Evolutionary conservation across 768 basidiomycete genomes (phyloP), one percentile per base, ranked within the genome.

Genomic region (Russula sp.): DNA sequence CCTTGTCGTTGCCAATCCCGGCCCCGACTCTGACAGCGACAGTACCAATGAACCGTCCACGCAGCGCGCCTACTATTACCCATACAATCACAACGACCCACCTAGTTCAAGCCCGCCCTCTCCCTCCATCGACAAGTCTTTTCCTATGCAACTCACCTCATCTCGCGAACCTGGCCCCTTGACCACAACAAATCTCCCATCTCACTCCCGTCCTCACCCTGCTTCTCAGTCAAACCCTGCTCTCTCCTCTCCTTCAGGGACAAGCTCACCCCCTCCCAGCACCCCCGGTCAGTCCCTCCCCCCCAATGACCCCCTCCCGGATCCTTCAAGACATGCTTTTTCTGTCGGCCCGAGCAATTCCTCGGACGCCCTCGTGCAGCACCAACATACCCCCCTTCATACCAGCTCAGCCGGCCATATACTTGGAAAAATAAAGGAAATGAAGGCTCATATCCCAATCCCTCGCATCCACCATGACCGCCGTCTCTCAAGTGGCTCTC

Each of bases 231-330:
- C 79, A 58, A 80, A 82, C 69, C 85, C 81, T 56, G 76, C 83
- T 43, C 79, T 83, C 52, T 87, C 85, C 16, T 88, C 88, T 3
- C 85, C 88, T 20, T 87, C 85, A 56, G 84, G 79, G 68, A 79
- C 83, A 50, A 82, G 81, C 68, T 89, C 88, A 2, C 83, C 88
- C 59, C 86, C 87, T 5, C 86, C 86, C 32, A 80, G 78, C 68
- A 86, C 87, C 11, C 85, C 87, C 13, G 81, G 78, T 52, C 75
- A 81, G 65, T 74, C 74, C 35, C 74, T 70, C 18, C 81, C 76
- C 55, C 75, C 78, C 25, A 76, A 76, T 43, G 77, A 76, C 64
- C 67, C 78, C 36, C 52, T 74, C 11, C 69, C 72, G 10, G 78
- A 78, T 59, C 70, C 72, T 45, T 71, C 75, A 60, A 71, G 76